phyloP scores from a whole-genome alignment of 352 stramenopile genomes.

The Vaucheria bursata region DNA sequence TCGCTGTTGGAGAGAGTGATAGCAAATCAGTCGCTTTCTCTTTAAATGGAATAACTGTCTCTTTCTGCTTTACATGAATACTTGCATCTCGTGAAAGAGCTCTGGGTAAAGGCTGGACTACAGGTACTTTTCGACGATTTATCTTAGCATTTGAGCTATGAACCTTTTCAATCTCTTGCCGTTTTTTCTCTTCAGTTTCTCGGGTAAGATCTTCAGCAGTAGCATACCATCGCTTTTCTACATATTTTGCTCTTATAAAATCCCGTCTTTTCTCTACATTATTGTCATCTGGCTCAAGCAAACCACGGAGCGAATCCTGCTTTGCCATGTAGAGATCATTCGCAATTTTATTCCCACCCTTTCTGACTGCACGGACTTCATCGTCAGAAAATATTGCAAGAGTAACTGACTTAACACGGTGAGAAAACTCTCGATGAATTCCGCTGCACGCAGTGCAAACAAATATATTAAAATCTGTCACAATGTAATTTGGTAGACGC shows the following conservation, averaged over 20 bases:
- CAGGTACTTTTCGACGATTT: not conserved
- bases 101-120: not conserved
- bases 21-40: no score
- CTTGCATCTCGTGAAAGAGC: not conserved
- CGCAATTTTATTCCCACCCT: slow-evolving; percentile 71
- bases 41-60: no score
- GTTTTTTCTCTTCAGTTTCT: slow-evolving; percentile 15
- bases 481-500: slow-evolving; percentile 71
- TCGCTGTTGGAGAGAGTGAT: no score
- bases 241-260: slow-evolving; percentile 43
- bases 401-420: slow-evolving; percentile 83
- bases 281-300: slow-evolving; percentile 30
- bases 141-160: not conserved
- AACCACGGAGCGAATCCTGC: slow-evolving; percentile 15
- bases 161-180: slow-evolving; percentile 4
- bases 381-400: slow-evolving; percentile 83
- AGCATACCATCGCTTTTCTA: slow-evolving; percentile 37
- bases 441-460: slow-evolving; percentile 83
- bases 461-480: slow-evolving; percentile 82
- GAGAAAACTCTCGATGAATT: slow-evolving; percentile 81
- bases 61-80: not conserved
- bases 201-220: slow-evolving; percentile 16
- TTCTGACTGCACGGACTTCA: slow-evolving; percentile 73
- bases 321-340: slow-evolving; percentile 50
- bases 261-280: slow-evolving; percentile 28